phyloP scores from a whole-genome alignment of 2,329 filamentous ascomycete genomes.

The Cercospora citrullina region DNA sequence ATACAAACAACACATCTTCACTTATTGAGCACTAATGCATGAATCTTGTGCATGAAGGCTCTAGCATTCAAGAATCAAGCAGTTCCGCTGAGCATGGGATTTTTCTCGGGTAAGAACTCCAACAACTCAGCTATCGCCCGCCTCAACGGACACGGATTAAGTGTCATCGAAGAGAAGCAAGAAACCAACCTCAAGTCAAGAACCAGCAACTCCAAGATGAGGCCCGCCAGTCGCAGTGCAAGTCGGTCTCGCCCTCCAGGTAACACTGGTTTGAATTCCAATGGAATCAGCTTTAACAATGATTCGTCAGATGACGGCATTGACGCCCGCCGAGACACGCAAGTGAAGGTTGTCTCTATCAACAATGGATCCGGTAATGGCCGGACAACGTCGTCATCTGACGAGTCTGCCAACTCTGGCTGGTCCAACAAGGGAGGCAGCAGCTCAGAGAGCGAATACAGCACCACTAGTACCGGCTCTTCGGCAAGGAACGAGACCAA shows the following conservation, averaged over 20 bases:
- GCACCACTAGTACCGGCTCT: slow-evolving; percentile 19
- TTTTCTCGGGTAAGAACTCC: slow-evolving; percentile 20
- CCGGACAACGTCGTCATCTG: slow-evolving; percentile 20
- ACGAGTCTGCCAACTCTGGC: slow-evolving; percentile 21
- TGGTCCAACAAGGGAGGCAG: slow-evolving; percentile 24
- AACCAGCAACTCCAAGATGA: slow-evolving; percentile 18
- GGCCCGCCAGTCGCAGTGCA: slow-evolving; percentile 18
- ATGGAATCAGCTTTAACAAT: slow-evolving; percentile 25
- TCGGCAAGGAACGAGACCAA: slow-evolving; percentile 14
- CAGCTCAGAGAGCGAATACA: slow-evolving; percentile 23
- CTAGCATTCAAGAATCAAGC: slow-evolving; percentile 24
- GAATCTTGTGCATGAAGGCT: slow-evolving; percentile 16
- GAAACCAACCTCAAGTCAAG: slow-evolving; percentile 18
- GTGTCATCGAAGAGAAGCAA: slow-evolving; percentile 22
- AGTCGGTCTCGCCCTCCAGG: slow-evolving; percentile 23
- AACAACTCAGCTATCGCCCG: slow-evolving; percentile 17
- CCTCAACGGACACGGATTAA: slow-evolving; percentile 18
- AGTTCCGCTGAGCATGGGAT: slow-evolving; percentile 25
- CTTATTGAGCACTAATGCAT: slow-evolving; percentile 6
- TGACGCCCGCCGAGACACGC: slow-evolving; percentile 17
- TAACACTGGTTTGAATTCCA: slow-evolving; percentile 26
- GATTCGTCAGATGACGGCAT: slow-evolving; percentile 23
- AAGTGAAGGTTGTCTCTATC: slow-evolving; percentile 23
- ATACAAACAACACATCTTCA: slow-evolving; percentile 3
- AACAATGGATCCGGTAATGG: slow-evolving; percentile 16